Conservation (phyloP, 2,329 filamentous ascomycete genomes). For the Cercospora beticola region DNA sequence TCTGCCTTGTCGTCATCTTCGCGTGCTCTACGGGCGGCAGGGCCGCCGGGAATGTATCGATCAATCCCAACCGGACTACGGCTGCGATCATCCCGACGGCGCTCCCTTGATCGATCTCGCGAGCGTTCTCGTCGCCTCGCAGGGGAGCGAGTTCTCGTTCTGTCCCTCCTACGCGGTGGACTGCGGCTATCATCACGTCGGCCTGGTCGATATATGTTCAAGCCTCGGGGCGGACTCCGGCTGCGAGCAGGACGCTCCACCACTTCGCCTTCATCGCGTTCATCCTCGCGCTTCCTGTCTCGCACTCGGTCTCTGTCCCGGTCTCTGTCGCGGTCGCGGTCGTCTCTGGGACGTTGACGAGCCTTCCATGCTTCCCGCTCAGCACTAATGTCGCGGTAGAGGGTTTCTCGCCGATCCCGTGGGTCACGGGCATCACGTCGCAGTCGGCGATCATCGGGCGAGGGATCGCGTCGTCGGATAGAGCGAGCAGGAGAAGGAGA, state of each 20-base stretch:
- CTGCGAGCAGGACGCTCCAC: slow-evolving; percentile 30
- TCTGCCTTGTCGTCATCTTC: slow-evolving; percentile 20
- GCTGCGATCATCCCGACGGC: slow-evolving; percentile 28
- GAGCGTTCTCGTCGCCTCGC: slow-evolving; percentile 17
- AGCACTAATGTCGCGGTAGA: slow-evolving; percentile 36
- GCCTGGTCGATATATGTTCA: slow-evolving; percentile 21
- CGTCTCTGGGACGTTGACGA: slow-evolving; percentile 27
- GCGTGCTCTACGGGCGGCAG: slow-evolving; percentile 16
- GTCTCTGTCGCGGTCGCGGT: slow-evolving; percentile 31
- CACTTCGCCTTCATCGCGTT: slow-evolving; percentile 36
- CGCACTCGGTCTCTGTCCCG: slow-evolving; percentile 29
- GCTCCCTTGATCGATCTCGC: slow-evolving; percentile 21
- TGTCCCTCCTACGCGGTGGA: slow-evolving; percentile 24
- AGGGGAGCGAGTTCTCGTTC: slow-evolving; percentile 28
- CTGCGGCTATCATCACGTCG: slow-evolving; percentile 31
- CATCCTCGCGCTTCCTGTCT: slow-evolving; percentile 25
- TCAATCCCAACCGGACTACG: slow-evolving; percentile 40
- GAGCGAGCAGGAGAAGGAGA: slow-evolving; percentile 34
- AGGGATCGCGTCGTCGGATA: slow-evolving; percentile 28
- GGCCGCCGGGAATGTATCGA: slow-evolving; percentile 42
- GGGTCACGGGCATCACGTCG: slow-evolving; percentile 12
- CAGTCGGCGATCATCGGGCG: slow-evolving; percentile 29
- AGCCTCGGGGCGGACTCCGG: slow-evolving; percentile 19
- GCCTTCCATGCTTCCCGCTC: slow-evolving; percentile 38
- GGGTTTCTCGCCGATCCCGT: slow-evolving; percentile 28